These are phyloP conservation scores for Aspergillus fructus DNA, from an alignment of 2,329 filamentous ascomycete genomes.

Conservation along the genomic window DNA sequence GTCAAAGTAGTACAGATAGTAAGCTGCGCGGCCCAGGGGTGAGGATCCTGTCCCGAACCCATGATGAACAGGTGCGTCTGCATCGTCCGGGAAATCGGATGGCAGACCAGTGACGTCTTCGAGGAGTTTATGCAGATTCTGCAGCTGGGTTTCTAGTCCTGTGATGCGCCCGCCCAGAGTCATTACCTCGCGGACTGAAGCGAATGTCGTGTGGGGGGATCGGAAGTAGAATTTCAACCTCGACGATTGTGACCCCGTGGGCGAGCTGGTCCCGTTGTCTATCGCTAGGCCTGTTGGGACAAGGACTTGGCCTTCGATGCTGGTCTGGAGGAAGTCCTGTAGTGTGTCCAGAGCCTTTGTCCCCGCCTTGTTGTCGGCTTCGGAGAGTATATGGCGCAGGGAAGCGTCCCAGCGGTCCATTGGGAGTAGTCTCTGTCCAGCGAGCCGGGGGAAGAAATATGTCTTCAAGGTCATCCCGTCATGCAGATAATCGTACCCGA, in stretches of 20 bases:
- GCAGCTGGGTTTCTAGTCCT: not conserved
- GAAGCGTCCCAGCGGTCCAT: not conserved
- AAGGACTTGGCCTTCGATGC: not conserved
- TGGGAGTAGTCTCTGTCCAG: not conserved
- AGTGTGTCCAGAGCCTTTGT: not conserved
- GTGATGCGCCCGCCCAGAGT: not conserved
- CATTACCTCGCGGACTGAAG: not conserved
- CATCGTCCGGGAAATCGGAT: not conserved
- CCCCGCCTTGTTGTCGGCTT: not conserved
- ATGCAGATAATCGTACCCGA: not conserved
- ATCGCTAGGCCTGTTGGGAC: not conserved
- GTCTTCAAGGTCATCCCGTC: not conserved
- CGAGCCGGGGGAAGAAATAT: not conserved
- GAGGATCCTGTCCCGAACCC: not conserved
- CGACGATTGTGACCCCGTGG: not conserved
- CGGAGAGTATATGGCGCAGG: not conserved
- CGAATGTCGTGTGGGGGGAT: not conserved
- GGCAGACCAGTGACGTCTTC: not conserved
- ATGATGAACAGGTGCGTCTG: not conserved
- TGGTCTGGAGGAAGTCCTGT: not conserved
- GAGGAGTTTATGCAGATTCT: not conserved
- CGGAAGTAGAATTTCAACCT: not conserved
- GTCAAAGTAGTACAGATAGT: not conserved
- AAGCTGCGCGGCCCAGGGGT: not conserved
- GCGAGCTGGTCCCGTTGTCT: not conserved